A percentile compares a stretch with the other conserved stretches of the same genome.
These are phyloP conservation scores for Cynara cardunculus DNA, from an alignment of 129 eudicot genomes.

Conservation along the genomic window DNA sequence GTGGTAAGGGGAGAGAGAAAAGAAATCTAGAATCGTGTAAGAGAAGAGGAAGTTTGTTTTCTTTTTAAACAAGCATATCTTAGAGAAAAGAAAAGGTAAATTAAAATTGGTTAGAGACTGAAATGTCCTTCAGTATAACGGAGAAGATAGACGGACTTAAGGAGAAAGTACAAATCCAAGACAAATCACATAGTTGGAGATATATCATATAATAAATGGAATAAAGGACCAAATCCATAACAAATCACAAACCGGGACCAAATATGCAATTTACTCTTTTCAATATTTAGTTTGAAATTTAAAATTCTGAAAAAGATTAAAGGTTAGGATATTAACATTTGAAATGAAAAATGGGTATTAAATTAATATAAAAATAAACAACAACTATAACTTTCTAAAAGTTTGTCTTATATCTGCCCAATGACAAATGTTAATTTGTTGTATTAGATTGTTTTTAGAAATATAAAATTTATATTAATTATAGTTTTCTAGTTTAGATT, in stretches of 20 bases:
- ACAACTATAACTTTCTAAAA: background rate
- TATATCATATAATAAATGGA: background rate
- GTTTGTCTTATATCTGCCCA: background rate
- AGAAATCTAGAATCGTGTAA: no score
- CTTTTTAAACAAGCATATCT: background rate
- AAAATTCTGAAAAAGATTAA: background rate
- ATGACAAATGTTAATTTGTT: background rate
- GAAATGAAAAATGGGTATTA: background rate
- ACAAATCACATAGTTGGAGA: background rate
- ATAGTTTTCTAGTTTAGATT: no score
- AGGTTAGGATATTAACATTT: background rate
- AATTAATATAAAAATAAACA: constrained; percentile 1
- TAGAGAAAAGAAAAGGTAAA: background rate
- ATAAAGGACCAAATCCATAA: background rate
- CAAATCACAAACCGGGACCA: background rate
- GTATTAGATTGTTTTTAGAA: background rate
- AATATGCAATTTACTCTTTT: background rate
- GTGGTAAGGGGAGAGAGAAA: no score
- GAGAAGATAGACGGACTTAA: background rate
- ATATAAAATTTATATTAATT: background rate
- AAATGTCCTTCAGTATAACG: background rate
- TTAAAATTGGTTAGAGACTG: background rate
- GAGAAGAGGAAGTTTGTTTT: background rate
- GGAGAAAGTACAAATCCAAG: background rate
- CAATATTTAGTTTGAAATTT: background rate